Conservation (phyloP, 2,329 filamentous ascomycete genomes). For the Nemania sp. region DNA sequence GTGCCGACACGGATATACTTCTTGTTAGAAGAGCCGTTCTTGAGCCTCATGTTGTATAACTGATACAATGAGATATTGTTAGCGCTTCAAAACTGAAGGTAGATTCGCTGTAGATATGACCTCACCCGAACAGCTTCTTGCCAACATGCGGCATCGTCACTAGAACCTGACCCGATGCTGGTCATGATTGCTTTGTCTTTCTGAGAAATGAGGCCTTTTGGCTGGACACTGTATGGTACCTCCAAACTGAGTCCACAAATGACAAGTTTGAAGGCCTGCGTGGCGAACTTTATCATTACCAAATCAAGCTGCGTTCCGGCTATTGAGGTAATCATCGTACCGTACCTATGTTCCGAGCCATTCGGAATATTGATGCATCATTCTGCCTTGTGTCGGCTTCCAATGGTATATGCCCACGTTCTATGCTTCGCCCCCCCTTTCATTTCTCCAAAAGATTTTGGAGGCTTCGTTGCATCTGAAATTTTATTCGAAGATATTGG, state of each 20-base stretch:
- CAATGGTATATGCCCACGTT: background rate
- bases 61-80: background rate
- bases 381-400: background rate
- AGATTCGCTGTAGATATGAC: background rate
- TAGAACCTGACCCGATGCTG: background rate
- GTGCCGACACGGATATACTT: background rate
- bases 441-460: background rate
- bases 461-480: background rate
- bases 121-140: background rate
- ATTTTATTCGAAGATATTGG: background rate
- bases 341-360: no score
- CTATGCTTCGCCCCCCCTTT: background rate
- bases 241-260: background rate
- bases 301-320: no score
- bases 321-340: no score
- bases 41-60: background rate
- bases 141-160: background rate
- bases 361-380: no score
- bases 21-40: background rate
- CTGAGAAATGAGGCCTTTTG: background rate
- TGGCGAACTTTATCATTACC: no score
- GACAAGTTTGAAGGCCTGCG: background rate
- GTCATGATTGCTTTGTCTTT: background rate
- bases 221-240: background rate
- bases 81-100: background rate